Percentiles rank a stretch among this genome's conserved stretches.
These are phyloP conservation scores for Globisporangium rhizosaccharum DNA, from an alignment of 352 stramenopile genomes.

Conservation along the genomic window DNA sequence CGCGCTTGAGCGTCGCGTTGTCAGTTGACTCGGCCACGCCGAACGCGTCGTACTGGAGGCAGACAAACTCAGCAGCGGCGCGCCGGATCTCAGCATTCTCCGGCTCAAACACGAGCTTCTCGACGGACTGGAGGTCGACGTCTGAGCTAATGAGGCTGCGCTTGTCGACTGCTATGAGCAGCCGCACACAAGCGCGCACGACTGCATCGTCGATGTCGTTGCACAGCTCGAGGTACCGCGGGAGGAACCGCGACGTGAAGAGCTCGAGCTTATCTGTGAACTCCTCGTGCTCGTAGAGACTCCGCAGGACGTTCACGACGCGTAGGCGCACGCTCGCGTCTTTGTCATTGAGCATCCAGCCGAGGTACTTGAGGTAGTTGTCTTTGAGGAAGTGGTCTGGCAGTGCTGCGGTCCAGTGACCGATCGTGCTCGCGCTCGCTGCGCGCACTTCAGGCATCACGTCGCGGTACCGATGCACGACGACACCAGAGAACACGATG, in stretches of 20 bases:
- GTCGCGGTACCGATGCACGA: slow-evolving; percentile 88
- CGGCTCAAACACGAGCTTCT: slow-evolving; percentile 79
- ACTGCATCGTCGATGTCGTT: slow-evolving; percentile 74
- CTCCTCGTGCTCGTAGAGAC: slow-evolving; percentile 77
- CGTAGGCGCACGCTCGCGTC: slow-evolving; percentile 71
- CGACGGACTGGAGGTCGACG: slow-evolving; percentile 67
- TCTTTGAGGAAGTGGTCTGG: slow-evolving; percentile 91
- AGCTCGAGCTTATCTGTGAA: slow-evolving; percentile 63
- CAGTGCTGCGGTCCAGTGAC: slow-evolving; percentile 76
- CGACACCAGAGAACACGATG: slow-evolving; percentile 66
- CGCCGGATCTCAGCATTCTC: slow-evolving; percentile 70
- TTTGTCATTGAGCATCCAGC: slow-evolving; percentile 94
- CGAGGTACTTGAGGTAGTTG: slow-evolving; percentile 95
- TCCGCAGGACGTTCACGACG: slow-evolving; percentile 76
- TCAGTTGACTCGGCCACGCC: slow-evolving; percentile 64
- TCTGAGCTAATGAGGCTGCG: slow-evolving; percentile 74
- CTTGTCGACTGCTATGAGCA: slow-evolving; percentile 82
- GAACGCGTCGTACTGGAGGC: slow-evolving; percentile 86
- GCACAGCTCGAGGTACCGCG: slow-evolving; percentile 76
- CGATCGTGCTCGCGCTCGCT: slow-evolving; percentile 76
- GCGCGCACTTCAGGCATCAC: slow-evolving; percentile 90
- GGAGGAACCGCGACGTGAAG: slow-evolving; percentile 77
- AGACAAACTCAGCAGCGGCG: slow-evolving; percentile 80
- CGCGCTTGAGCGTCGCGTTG: slow-evolving; percentile 62
- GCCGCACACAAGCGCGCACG: slow-evolving; percentile 57